Evolutionary conservation across 129 eudicot genomes (phyloP), one percentile per base, ranked within the genome.

Genomic region (Escallonia herrerae): DNA sequence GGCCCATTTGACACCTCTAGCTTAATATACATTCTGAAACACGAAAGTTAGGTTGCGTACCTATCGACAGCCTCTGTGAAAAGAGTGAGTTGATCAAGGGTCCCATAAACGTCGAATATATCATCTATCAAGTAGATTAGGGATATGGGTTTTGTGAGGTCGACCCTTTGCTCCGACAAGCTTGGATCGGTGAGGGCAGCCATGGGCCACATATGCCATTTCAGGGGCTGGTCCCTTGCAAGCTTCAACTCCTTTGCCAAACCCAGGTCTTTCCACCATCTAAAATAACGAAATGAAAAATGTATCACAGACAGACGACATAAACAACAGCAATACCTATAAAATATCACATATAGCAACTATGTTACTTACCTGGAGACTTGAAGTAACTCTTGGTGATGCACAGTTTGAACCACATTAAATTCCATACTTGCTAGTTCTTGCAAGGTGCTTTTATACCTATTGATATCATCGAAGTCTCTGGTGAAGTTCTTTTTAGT

Each of bases 141-240:
- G 22, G 90, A 76, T 44, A 85, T 78, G 40, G 83, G 68, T 65
- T 89, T 89, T 14, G 85, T 67, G 49, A 89, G 85, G 53, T 89
- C 85, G 8, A 74, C 37, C 54, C 93, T 78, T 45, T 45, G 66
- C 57, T 66, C 66, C 0, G 83, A 80, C 44, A 85, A 56, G 56
- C 71, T 63, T 2, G 78, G 81, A 65, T 80, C 83, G 0, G 64
- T 64, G 22, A 89, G 83, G 56, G 63, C n/a, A 3, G 83, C 89
- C 89, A 82, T 81, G 8, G 89, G 65, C 91, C 96, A 84, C 41
- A 82, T 62, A 68, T 82, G 80, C 93, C 93, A 89, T 51, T 89
- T 86, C 12, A 82, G 9, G 5, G 96, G 96, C 67, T 85, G 78
- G 69, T 74, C 65, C 72, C 96, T 76, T 4, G 69, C 72, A 58